Evolutionary conservation across 768 basidiomycete genomes (phyloP), one percentile per base, ranked within the genome.

Genomic region (Lactifluus piperatus): DNA sequence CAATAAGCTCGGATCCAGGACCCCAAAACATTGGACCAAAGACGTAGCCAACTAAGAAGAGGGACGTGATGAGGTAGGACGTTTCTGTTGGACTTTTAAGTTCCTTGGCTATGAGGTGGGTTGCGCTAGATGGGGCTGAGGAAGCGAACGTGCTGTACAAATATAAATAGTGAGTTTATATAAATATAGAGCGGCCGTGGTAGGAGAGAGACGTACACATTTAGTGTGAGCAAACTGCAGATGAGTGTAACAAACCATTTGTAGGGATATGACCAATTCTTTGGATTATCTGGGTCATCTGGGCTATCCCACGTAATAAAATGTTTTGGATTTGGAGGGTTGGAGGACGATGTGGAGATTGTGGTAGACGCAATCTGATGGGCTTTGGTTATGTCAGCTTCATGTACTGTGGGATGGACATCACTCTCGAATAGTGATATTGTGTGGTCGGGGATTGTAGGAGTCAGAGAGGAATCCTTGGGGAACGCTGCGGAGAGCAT

Each of bases 1-100:
- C 64, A 29, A 62, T 44, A 14, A 59, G 30, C 50, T 65, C 64
- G 11, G 57, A 59, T 16, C 57, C 52, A 4, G 64, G 62, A 10
- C 59, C 62, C 64, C 64, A 65, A 22, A 65, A 54, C 11, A 63
- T 44, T 10, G 62, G 62, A 7, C 54, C 52, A 11, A 43, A 27
- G 3, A 54, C 48, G 43, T 58, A 62, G 11, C 58, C 58, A 5
- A 59, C n/a, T 9, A 63, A 32, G 45, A 60, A 63, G 7, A 51
- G 5, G 2, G 54, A n/a, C n/a, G 53, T 63, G 39, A 63, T 36
- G 14, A 63, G 22, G 43, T 39, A 48, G 13, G 53, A 41, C 34
- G 47, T 53, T 11, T 16, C 29, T 11, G 45, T 18, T 20, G 45
- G 26, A 20, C 37, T 16, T 1, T 18, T 39, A 39, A 39, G 18